A percentile compares a stretch with the other conserved stretches of the same genome.
These are phyloP conservation scores for Zygoascus sp. DNA, from an alignment of 1,139 yeast species.

Conservation along the genomic window DNA sequence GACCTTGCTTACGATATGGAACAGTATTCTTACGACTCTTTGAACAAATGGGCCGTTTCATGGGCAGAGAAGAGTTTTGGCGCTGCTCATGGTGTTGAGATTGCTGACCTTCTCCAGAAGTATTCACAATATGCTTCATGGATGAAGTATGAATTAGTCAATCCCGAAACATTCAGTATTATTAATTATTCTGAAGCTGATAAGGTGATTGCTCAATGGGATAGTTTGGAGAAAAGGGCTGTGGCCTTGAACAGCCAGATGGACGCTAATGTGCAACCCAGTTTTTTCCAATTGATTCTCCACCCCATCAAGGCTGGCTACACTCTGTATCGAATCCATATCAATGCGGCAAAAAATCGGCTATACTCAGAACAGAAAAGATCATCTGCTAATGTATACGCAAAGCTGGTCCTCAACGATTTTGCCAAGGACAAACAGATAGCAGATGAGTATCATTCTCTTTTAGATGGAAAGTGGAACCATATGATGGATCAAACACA, in stretches of 20 bases:
- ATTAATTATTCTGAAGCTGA: conserved; percentile 23
- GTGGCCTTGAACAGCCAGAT: conserved; percentile 13
- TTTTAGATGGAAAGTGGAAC: conserved; percentile 22
- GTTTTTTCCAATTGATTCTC: conserved; percentile 18
- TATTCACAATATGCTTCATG: conserved; percentile 20
- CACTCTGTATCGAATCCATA: conserved; percentile 17
- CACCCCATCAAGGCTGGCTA: conserved; percentile 22
- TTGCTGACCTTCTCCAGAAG: conserved; percentile 17
- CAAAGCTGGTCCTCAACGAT: conserved; percentile 14
- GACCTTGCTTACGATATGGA: conserved; percentile 23
- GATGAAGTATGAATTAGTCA: conserved; percentile 21
- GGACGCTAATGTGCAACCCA: conserved; percentile 13
- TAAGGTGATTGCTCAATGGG: conserved; percentile 16
- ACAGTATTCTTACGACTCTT: conserved; percentile 15
- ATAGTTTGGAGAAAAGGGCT: conserved; percentile 14
- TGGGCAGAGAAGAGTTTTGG: conserved; percentile 22
- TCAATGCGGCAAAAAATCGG: conserved; percentile 19
- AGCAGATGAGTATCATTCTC: conserved; percentile 11
- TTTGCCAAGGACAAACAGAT: conserved; percentile 18
- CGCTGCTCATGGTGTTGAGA: conserved; percentile 14
- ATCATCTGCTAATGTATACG: conserved; percentile 17
- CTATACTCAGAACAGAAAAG: conserved; percentile 20
- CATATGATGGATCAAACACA: conserved; percentile 24
- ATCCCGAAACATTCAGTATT: conserved; percentile 16
- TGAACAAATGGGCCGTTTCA: conserved; percentile 17